phyloP scores from a whole-genome alignment of 108 stramenopile genomes.

The Skeletonema grethae region DNA sequence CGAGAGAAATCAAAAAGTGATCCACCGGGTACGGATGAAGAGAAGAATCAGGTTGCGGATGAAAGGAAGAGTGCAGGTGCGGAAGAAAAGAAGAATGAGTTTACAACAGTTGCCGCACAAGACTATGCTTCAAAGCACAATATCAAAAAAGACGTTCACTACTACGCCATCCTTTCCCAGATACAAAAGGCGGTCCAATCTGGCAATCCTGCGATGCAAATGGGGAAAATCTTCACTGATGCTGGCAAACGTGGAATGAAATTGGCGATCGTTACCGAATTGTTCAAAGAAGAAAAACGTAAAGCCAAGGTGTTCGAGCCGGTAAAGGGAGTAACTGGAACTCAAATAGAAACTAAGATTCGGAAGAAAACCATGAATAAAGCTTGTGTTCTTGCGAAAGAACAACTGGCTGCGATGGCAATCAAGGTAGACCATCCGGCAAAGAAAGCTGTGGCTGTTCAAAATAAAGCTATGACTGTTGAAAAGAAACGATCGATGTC shows the following conservation, averaged over 20 bases:
- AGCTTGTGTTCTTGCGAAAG: neutral
- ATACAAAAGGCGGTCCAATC: constrained; percentile 32
- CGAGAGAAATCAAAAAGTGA: no score
- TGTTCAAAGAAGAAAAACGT: constrained; percentile 34
- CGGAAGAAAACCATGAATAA: neutral
- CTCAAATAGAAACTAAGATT: neutral
- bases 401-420: neutral
- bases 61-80: no score
- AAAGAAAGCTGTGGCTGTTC: neutral
- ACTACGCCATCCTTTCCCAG: constrained; percentile 22
- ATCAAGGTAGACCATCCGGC: neutral
- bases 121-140: neutral
- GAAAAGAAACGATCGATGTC: neutral
- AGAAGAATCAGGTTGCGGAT: no score
- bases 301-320: constrained; percentile 2
- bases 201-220: constrained; percentile 13
- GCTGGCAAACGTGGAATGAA: constrained; percentile 32
- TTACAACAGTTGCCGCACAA: neutral
- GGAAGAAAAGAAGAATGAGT: neutral
- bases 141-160: constrained; percentile 18
- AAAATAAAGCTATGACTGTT: neutral
- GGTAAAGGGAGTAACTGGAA: neutral
- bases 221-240: constrained; percentile 39
- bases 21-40: no score
- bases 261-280: constrained; percentile 30